These are phyloP conservation scores for Centaurea solstitialis DNA, from an alignment of 129 eudicot genomes.

Conservation along the genomic window DNA sequence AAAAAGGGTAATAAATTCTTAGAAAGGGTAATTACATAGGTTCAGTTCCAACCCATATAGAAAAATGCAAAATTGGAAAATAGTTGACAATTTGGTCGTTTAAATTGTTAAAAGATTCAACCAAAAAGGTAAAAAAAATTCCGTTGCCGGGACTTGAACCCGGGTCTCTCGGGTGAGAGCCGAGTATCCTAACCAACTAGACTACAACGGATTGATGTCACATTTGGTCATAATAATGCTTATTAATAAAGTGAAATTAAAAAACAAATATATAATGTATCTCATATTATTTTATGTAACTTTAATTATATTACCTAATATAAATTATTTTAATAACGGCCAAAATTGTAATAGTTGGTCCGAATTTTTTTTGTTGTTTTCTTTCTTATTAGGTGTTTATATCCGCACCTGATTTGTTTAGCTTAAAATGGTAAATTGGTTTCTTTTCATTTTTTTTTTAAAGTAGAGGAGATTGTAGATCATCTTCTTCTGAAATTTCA, in stretches of 20 bases:
- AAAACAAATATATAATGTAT: neutral
- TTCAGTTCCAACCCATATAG: too few relatives aligned
- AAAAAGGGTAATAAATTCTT: neutral
- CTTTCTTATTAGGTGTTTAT: too few relatives aligned
- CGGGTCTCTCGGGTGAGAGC: slow-evolving; percentile 99
- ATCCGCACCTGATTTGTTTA: too few relatives aligned
- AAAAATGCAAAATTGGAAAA: too few relatives aligned
- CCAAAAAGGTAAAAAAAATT: too few relatives aligned
- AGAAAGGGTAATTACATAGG: neutral
- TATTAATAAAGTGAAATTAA: neutral
- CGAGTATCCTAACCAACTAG: slow-evolving; percentile 98
- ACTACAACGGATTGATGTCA: slow-evolving; percentile 71
- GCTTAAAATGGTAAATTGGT: too few relatives aligned
- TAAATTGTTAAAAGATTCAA: too few relatives aligned
- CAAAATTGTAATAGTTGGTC: neutral
- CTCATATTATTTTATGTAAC: neutral
- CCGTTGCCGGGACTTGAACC: slow-evolving; percentile 99
- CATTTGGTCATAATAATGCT: neutral
- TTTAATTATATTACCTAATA: neutral
- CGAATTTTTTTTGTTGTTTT: neutral
- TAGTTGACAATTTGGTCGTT: too few relatives aligned
- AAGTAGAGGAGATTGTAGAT: too few relatives aligned
- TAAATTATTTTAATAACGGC: neutral
- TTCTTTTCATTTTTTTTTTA: too few relatives aligned
- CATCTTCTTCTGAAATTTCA: too few relatives aligned